These are phyloP conservation scores for Ophiostoma fasciatum DNA, from an alignment of 2,329 filamentous ascomycete species.

Conservation along the genomic window DNA sequence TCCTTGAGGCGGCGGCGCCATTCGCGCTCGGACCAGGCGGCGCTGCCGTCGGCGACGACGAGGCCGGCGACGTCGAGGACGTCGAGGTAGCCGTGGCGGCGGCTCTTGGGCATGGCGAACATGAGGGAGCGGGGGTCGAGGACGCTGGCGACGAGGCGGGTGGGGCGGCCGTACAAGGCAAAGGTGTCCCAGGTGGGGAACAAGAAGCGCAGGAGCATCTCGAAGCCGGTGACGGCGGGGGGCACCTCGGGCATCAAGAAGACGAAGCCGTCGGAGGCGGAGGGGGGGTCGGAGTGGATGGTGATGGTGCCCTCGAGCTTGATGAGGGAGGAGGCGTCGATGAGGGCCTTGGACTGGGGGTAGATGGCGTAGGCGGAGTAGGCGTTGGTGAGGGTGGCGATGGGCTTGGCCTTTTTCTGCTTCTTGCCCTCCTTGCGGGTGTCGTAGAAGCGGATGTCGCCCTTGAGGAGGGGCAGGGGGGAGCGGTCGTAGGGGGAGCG, in stretches of 20 bases:
- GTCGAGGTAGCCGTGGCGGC: conserved; percentile 81
- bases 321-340: conserved; percentile 84
- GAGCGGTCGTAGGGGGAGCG: conserved; percentile 70
- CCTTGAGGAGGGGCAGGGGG: conserved; percentile 53
- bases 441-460: conserved; percentile 91
- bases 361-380: conserved; percentile 94
- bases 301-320: conserved; percentile 89
- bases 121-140: conserved; percentile 81
- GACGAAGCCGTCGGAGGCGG: conserved; percentile 79
- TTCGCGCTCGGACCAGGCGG: conserved; percentile 67
- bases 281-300: conserved; percentile 65
- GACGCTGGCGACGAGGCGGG: conserved; percentile 71
- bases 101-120: conserved; percentile 91
- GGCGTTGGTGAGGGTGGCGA: conserved; percentile 80
- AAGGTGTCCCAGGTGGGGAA: conserved; percentile 94
- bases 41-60: conserved; percentile 64
- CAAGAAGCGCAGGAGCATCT: conserved; percentile 84
- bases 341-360: conserved; percentile 81
- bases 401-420: conserved; percentile 79
- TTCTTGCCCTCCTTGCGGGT: conserved; percentile 60
- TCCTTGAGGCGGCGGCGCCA: conserved; percentile 88
- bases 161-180: conserved; percentile 77
- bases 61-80: conserved; percentile 69
- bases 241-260: conserved; percentile 95
- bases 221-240: conserved; percentile 84